Evolutionary conservation across 805 yeast genomes (phyloP).

Genomic region (Vanderwaltozyma polyspora): DNA sequence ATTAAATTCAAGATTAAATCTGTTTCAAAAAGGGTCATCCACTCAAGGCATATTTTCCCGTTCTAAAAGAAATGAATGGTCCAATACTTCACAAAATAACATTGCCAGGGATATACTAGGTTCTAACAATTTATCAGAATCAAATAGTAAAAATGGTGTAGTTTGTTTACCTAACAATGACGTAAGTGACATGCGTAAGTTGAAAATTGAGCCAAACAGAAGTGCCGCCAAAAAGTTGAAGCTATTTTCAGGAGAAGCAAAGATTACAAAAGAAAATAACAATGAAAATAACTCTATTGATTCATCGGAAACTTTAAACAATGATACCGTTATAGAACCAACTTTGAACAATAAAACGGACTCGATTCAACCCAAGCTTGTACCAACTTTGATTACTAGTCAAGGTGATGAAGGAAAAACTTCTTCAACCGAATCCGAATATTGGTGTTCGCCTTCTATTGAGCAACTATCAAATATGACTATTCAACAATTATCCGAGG

Average conservation of each 20-base stretch:
- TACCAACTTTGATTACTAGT: background rate
- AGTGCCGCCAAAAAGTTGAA: slow-evolving; percentile 34
- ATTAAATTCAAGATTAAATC: slow-evolving; percentile 25
- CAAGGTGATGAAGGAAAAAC: background rate
- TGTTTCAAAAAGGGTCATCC: slow-evolving; percentile 16
- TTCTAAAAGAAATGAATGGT: slow-evolving; percentile 9
- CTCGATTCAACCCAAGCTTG: background rate
- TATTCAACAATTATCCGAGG: slow-evolving; percentile 37
- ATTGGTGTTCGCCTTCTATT: slow-evolving; percentile 66
- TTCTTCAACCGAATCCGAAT: slow-evolving; percentile 28
- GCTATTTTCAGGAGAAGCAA: slow-evolving; percentile 23
- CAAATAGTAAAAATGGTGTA: too few relatives aligned
- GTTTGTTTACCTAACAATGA: too few relatives aligned
- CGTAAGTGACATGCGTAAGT: slow-evolving; percentile 24
- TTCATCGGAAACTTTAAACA: too few relatives aligned
- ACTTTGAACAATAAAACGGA: background rate
- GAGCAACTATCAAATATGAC: slow-evolving; percentile 36
- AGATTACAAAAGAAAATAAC: slow-evolving; percentile 10
- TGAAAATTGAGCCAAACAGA: slow-evolving; percentile 32
- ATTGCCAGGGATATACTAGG: too few relatives aligned
- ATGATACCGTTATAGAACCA: background rate
- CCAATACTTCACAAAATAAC: slow-evolving; percentile 5
- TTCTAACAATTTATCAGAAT: background rate
- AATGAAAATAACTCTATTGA: background rate
- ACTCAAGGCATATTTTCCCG: slow-evolving; percentile 31